Base-by-base conservation (phyloP, 495 filamentous ascomycete species). In the Xylaria curta region DNA sequence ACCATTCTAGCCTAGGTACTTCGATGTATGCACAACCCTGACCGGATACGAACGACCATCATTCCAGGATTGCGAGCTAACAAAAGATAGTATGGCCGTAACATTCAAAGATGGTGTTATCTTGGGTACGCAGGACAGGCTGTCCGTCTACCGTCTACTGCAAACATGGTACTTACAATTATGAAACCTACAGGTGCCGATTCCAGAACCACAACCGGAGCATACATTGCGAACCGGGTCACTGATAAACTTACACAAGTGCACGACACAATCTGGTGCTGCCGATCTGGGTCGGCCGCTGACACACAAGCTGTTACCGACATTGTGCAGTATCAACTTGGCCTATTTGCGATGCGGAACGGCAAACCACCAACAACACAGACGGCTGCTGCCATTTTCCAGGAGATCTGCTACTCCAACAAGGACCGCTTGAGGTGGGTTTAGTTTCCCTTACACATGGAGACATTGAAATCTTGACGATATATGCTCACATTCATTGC, bases 261-360 rank as follows among this genome's bases (percentile, higher is more conserved):
- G 53, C 93, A 97, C 83, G 96, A 98, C 82, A 98, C 95, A 61
- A 98, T 99, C 81, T 99, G 96, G 96, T 99, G 96, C 87, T 99
- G 96, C 85, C 91, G 88, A 71, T 98, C 97, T 65, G 96, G 96
- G 38, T 98, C 96, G 13, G 96, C 96, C 26, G 96, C 96, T 76
- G 96, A 99, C 81, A 99, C 96, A 68, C 96, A 99, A 83, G 97
- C 96, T 28, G 92, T 99, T 54, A 97, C 96, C 62, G 96, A 99
- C 79, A 97, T 99, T 73, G 96, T 98, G 54, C 92, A 95, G 76
- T 98, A 97, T 82, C 91, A 99, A 79, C 88, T 99, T 59, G 93
- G 93, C 81, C 90, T 97, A 87, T 97, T 97, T 83, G 91, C 91
- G 54, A 92, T 97, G 78, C 87, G 85, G 76, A 97, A 97, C 82